Base-by-base conservation (phyloP, 2,329 filamentous ascomycete species). In the Sordariomycetes sp. region DNA sequence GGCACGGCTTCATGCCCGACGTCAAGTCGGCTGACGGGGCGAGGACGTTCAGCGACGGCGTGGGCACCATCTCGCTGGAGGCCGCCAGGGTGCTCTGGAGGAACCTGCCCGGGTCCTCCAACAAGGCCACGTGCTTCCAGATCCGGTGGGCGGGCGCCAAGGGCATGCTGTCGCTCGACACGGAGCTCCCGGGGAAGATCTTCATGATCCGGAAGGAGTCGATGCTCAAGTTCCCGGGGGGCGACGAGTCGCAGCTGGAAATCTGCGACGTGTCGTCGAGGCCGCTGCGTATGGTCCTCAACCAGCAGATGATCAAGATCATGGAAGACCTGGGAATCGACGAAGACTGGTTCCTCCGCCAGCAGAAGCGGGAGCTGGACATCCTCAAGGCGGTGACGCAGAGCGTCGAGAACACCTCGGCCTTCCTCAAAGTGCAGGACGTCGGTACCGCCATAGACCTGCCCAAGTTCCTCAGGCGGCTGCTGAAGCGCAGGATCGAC, bases 281-380 rank as follows among this genome's bases (percentile, higher is more conserved):
- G 55, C 85, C 88, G 0, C 77, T 93, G 7, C 81, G 81, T 0
- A 76, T 92, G 63, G 81, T 85, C 20, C 77, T 95, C 1, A 95
- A 95, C 65, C 83, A 87, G 1, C 89, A 89, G 62, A 76, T 92
- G 61, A 90, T 95, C 71, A 95, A 95, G 67, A 90, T 95, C 5
- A 69, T 96, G 1, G 90, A 96, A 65, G 90, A 95, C 62, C 83
- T 93, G 68, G 78, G 79, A 0, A 83, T 88, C 0, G 67, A 75
- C 0, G 65, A 72, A 1, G 59, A 70, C 0, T 86, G 81, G 67
- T 93, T 96, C 62, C 66, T 87, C 12, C 65, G 75, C 0, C 70
- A 89, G 1, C 90, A 94, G 68, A 72, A 75, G 0, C 72, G 74
- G n/a, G 86, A 86, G 32, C 71, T 94, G 3, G 62, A 77, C 0